Evolutionary conservation across 1,284 basidiomycete species (phyloP), one percentile per base, ranked within the genome.

Genomic region (Tilletiopsis washingtonensis): DNA sequence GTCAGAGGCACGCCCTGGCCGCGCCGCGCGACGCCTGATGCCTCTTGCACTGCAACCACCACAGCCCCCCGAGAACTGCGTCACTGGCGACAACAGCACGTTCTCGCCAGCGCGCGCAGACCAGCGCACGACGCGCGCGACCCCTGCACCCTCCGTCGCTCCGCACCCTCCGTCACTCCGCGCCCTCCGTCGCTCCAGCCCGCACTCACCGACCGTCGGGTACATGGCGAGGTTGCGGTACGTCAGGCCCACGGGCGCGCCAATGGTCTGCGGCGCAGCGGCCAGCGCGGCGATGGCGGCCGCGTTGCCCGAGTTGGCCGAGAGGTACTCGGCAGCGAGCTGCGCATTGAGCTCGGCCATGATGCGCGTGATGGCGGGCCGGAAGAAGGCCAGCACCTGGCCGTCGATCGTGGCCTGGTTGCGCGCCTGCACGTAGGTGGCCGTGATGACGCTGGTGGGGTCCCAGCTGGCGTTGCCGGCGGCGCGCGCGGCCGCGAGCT

Each of bases 251-350:
- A 84, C 64, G 1, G 82, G 80, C 9, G 74, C 61, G 2, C 78
- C 74, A 40, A 88, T 73, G 1, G 83, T 79, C 47, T 76, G 74
- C 0, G 86, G 84, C 0, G 84, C 83, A 4, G 75, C 65, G 21
- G 50, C 40, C 11, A 79, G 64, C 11, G 54, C 53, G 24, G 42
- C 40, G 27, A 68, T 50, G 7, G 57, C 63, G 1, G 56, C 54
- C 14, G 53, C 26, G 34, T 67, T 62, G 32, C 24, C 41, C 11
- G 46, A 47, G 14, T 54, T 54, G 5, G 43, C 24, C n/a, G 45
- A 9, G 2, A 69, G 38, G 27, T 58, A 69, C 40, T 64, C n/a
- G 1, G 40, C 50, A 0, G 64, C 58, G n/a, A 65, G 38, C 24
- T 46, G 45, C 0, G 43, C 3, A 24, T 43, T 45, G 21, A 71